phyloP scores from a whole-genome alignment of 2,329 filamentous ascomycete species.

The Colletotrichum viniferum region DNA sequence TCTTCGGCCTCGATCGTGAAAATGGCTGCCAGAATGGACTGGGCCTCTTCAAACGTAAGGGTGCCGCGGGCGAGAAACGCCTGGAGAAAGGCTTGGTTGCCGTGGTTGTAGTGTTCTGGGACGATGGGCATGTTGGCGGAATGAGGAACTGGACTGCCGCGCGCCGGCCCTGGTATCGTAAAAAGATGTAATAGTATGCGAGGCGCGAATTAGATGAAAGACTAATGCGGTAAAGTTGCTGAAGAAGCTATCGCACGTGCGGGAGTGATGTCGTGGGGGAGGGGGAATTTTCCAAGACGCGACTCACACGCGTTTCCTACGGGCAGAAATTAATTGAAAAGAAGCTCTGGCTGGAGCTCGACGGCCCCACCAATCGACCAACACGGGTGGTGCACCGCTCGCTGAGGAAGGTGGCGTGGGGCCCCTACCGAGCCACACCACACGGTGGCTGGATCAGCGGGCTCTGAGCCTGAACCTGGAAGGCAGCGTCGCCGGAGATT shows the following conservation, averaged over 20 bases:
- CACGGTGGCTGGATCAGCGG: background rate
- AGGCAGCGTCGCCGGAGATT: background rate
- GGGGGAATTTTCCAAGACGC: background rate
- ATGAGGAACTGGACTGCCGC: background rate
- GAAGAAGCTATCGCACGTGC: background rate
- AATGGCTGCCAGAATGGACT: slow-evolving; percentile 78
- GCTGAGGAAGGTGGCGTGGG: background rate
- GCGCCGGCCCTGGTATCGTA: background rate
- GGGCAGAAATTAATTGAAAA: background rate
- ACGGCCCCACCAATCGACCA: background rate
- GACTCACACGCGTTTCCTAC: background rate
- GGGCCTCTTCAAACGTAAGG: slow-evolving; percentile 76
- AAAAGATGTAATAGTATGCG: background rate
- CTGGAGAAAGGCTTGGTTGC: slow-evolving; percentile 89
- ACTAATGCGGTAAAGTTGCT: background rate
- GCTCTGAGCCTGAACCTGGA: background rate
- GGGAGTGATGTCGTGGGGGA: background rate
- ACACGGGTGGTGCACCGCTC: background rate
- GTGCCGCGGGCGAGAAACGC: slow-evolving; percentile 80
- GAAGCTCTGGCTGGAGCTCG: background rate
- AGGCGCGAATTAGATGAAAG: background rate
- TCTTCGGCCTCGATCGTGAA: slow-evolving; percentile 56
- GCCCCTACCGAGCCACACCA: background rate
- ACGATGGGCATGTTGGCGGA: slow-evolving; percentile 19
- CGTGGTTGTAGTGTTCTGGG: slow-evolving; percentile 54